phyloP scores from a whole-genome alignment of 2,329 filamentous ascomycete species.

The Spiromastix sp. region DNA sequence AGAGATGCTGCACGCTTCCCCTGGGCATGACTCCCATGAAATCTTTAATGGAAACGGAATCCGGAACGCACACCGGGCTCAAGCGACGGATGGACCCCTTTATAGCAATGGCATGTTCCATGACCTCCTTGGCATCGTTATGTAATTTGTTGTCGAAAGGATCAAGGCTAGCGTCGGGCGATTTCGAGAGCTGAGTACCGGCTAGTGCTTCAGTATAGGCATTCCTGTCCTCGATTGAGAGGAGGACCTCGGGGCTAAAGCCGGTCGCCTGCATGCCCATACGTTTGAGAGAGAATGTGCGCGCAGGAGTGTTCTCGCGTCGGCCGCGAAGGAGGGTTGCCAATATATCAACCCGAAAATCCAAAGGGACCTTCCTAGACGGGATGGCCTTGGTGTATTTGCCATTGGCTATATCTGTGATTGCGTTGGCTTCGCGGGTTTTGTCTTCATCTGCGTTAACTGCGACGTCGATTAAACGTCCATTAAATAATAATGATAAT shows the following conservation, averaged over 20 bases:
- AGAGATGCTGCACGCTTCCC: too few relatives aligned
- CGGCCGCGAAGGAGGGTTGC: constrained; percentile 11
- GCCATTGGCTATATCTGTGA: constrained; percentile 5
- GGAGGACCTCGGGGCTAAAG: constrained; percentile 12
- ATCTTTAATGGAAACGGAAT: background rate
- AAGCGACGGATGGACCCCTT: background rate
- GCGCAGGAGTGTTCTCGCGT: constrained; percentile 9
- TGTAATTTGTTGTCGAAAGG: background rate
- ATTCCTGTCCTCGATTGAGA: constrained; percentile 9
- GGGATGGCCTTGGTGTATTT: constrained; percentile 11
- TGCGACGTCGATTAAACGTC: background rate
- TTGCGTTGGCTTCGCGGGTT: background rate
- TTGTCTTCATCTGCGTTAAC: background rate
- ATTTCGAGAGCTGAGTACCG: too few relatives aligned
- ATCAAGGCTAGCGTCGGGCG: background rate
- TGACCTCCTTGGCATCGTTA: constrained; percentile 1
- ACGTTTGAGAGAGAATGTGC: constrained; percentile 11
- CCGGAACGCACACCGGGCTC: background rate
- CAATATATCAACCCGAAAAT: constrained; percentile 8
- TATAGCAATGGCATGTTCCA: background rate
- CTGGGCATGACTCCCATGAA: too few relatives aligned
- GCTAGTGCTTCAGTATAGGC: too few relatives aligned
- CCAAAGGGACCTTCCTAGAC: constrained; percentile 8
- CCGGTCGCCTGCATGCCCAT: constrained; percentile 10
- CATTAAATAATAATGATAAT: too few relatives aligned